Evolutionary conservation across 1,284 basidiomycete genomes (phyloP), one percentile per base, ranked within the genome.

Genomic region (Irpex sp.): DNA sequence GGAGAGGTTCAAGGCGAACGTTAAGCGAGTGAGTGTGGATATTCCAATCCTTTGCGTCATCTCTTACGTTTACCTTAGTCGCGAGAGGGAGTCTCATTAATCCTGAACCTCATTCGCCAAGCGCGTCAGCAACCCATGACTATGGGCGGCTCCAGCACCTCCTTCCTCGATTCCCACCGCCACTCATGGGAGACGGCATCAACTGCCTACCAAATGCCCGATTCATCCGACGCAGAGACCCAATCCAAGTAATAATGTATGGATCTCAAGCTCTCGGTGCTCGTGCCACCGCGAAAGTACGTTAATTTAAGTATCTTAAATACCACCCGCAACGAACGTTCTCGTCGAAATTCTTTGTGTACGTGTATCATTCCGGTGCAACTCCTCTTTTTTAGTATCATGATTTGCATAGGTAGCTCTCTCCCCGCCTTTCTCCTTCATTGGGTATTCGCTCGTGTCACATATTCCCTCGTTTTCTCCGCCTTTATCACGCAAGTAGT

Each of bases 11-110:
- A 90, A 91, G 72, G 82, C 86, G 33, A 88, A 93, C 68, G 77
- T 93, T 52, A 90, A 93, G 74, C 78, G 83, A 69, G 90, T 87
- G 68, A 39, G 82, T 75, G 63, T 51, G 14, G 61, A 6, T 36
- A 45, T 59, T 59, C 54, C n/a, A 5, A 49, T 28, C 10, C 18
- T 35, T 39, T 56, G 52, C 54, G 58, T 52, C 49, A 56, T 70
- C 62, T 63, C 63, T 70, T n/a, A 47, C 48, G 14, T 10, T 51
- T 1, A 51, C 61, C 57, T 19, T 65, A 93, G 90, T 93, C 91
- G 67, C 88, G 91, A 49, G 89, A 92, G 72, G 91, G 91, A 12
- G 84, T 93, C 57, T 85, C 86, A 49, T 78, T 90, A 47, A 87
- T 93, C 60, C 79, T 93, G 58, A 81, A 81, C 67, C 79, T 90